These are phyloP conservation scores for Camellia japonica DNA, from an alignment of 148 eudicot species.

Conservation along the genomic window DNA sequence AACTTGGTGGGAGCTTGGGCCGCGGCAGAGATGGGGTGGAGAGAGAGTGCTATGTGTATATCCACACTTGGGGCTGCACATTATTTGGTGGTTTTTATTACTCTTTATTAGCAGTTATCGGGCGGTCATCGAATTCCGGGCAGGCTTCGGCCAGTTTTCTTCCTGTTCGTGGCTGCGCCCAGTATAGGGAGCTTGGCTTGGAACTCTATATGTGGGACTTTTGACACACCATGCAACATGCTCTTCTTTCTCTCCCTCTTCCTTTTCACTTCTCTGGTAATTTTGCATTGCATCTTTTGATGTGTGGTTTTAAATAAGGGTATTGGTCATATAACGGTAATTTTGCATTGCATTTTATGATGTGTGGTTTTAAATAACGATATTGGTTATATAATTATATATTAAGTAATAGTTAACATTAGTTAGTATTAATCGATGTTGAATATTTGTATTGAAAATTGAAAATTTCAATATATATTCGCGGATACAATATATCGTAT, in stretches of 20 bases:
- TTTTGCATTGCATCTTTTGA: background rate
- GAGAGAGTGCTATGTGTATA: constrained; percentile 35
- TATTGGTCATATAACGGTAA: no score
- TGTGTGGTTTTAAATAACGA: no score
- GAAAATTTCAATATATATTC: no score
- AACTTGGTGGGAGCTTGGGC: constrained; percentile 42
- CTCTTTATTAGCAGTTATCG: constrained; percentile 42
- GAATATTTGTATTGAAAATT: no score
- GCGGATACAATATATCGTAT: no score
- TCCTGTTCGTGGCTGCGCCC: constrained; percentile 48
- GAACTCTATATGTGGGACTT: constrained; percentile 38
- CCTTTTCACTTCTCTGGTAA: constrained; percentile 49
- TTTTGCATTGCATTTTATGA: background rate
- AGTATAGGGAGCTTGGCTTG: constrained; percentile 47
- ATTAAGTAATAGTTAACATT: no score
- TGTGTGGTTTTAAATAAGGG: no score
- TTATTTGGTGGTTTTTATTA: constrained; percentile 42
- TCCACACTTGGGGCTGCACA: constrained; percentile 45
- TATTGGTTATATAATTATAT: no score
- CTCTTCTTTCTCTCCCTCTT: constrained; percentile 46
- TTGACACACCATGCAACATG: constrained; percentile 40
- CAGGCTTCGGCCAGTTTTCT: constrained; percentile 39
- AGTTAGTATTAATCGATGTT: no score
- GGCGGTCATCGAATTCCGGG: constrained; percentile 25
- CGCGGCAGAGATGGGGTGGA: constrained; percentile 43